phyloP scores from a whole-genome alignment of 2,329 filamentous ascomycete genomes.

The Penicillium nordicum region DNA sequence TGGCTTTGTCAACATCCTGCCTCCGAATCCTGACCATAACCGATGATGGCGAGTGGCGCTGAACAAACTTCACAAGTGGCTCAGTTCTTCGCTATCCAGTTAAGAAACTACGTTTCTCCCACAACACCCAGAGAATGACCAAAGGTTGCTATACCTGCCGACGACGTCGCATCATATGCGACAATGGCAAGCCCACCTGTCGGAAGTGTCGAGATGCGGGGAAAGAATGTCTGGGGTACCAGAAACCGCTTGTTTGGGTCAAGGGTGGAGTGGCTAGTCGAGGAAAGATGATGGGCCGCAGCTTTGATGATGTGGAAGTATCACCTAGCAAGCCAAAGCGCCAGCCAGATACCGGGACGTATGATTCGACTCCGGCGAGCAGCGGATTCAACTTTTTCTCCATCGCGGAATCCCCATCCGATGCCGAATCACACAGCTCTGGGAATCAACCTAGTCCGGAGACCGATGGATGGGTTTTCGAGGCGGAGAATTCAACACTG shows the following conservation, averaged over 20 bases:
- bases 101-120: slow-evolving; percentile 1
- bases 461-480: slow-evolving; percentile 14
- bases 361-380: neutral
- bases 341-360: neutral
- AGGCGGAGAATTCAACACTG: slow-evolving; percentile 1
- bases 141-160: slow-evolving; percentile 46
- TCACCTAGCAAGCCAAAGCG: slow-evolving; percentile 2
- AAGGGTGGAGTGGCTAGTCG: slow-evolving; percentile 45
- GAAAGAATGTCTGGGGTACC: slow-evolving; percentile 44
- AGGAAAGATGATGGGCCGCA: slow-evolving; percentile 52
- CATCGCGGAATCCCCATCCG: slow-evolving; percentile 12
- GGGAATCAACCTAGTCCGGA: slow-evolving; percentile 17
- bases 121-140: slow-evolving; percentile 29
- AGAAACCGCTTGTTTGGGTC: slow-evolving; percentile 43
- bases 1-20: slow-evolving; percentile 3
- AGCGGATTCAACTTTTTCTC: slow-evolving; percentile 10
- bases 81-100: slow-evolving; percentile 14
- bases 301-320: slow-evolving; percentile 42
- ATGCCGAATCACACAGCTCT: slow-evolving; percentile 18
- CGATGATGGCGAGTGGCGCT: slow-evolving; percentile 23
- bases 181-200: slow-evolving; percentile 42
- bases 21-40: slow-evolving; percentile 12
- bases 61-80: slow-evolving; percentile 12
- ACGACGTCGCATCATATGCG: slow-evolving; percentile 44
- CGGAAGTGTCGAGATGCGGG: slow-evolving; percentile 43